Percentiles rank a stretch among this genome's conserved stretches.
These are phyloP conservation scores for Cyclotella cryptica DNA, from an alignment of 108 stramenopile genomes.

Conservation along the genomic window DNA sequence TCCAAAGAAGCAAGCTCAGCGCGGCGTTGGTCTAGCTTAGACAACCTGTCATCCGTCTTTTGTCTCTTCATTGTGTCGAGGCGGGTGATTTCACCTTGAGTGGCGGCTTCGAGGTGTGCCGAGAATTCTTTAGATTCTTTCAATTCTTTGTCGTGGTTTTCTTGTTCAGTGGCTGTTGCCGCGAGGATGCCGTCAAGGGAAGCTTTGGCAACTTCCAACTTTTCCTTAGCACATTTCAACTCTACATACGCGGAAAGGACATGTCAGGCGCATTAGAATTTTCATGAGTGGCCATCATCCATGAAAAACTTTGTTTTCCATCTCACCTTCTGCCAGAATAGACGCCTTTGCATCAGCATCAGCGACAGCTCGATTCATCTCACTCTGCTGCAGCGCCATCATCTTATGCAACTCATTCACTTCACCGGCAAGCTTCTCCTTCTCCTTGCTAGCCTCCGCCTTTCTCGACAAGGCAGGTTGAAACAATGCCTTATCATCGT, in stretches of 20 bases:
- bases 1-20: slow-evolving; percentile 39
- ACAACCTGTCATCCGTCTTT: slow-evolving; percentile 31
- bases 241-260: slow-evolving; percentile 2
- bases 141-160: slow-evolving; percentile 16
- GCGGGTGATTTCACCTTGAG: slow-evolving; percentile 35
- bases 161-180: slow-evolving; percentile 13
- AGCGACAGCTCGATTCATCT: slow-evolving; percentile 13
- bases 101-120: slow-evolving; percentile 45
- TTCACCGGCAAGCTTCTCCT: slow-evolving; percentile 44
- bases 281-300: not conserved
- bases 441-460: slow-evolving; percentile 50
- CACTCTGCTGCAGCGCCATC: slow-evolving; percentile 11
- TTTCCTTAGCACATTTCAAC: slow-evolving; percentile 28
- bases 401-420: slow-evolving; percentile 31
- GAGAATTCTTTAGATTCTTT: slow-evolving; percentile 32
- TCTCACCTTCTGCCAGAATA: slow-evolving; percentile 15
- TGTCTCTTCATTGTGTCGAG: slow-evolving; percentile 42
- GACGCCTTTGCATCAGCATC: slow-evolving; percentile 4
- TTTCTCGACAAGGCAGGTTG: slow-evolving; percentile 32
- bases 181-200: slow-evolving; percentile 28
- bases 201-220: slow-evolving; percentile 16
- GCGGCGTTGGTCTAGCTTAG: slow-evolving; percentile 44
- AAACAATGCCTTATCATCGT: slow-evolving; percentile 24
- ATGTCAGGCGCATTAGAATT: not conserved
- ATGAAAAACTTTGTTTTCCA: not conserved